phyloP scores from a whole-genome alignment of 106 monocot genomes.

The Apostasia shenzhenica region DNA sequence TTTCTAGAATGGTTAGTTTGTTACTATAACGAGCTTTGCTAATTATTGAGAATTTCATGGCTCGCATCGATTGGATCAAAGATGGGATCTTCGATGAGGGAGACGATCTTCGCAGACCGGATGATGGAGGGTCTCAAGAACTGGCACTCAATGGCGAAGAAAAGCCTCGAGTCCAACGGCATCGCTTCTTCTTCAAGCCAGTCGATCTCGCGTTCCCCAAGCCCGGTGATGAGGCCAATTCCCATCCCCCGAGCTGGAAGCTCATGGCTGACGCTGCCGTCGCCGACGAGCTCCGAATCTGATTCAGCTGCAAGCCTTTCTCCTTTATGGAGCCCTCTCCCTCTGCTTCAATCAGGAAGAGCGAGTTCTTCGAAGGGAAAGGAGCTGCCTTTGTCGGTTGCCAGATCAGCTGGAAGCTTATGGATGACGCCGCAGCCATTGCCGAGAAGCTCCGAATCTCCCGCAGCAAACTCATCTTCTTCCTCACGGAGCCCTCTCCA shows the following conservation, averaged over 20 bases:
- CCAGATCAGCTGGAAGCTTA: background rate
- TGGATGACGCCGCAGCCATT: too few relatives aligned
- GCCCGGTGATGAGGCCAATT: background rate
- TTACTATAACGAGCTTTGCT: too few relatives aligned
- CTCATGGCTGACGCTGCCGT: background rate
- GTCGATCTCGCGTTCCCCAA: background rate
- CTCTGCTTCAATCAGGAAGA: background rate
- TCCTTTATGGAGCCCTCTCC: background rate
- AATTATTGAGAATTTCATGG: too few relatives aligned
- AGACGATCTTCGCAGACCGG: conserved; percentile 34
- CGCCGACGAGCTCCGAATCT: background rate
- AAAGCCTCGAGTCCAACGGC: conserved; percentile 12
- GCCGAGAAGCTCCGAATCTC: background rate
- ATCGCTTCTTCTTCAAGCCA: background rate
- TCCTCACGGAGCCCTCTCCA: background rate
- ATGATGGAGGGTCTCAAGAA: conserved; percentile 26
- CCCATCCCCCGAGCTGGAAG: background rate
- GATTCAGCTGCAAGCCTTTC: background rate
- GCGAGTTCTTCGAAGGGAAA: background rate
- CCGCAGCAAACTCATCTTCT: too few relatives aligned
- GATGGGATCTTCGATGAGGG: conserved; percentile 52
- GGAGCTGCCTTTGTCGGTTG: background rate
- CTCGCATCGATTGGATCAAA: background rate
- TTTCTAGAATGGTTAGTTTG: too few relatives aligned
- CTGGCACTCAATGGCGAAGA: conserved; percentile 30